Evolutionary conservation across 495 filamentous ascomycete genomes (phyloP).

Genomic region (Cercophora samala): DNA sequence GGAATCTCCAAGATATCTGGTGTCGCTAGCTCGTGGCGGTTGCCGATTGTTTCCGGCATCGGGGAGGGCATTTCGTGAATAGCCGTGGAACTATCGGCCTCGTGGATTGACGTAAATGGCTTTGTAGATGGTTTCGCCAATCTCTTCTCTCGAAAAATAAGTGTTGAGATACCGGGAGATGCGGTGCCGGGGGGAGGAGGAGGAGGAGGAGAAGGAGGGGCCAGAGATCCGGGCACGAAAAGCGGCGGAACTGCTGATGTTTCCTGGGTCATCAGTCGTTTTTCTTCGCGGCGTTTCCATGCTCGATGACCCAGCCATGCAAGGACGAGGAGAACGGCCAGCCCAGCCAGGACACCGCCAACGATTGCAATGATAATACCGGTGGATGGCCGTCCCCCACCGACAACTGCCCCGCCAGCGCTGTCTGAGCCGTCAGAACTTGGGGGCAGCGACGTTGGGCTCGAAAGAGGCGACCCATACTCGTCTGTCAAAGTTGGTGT

Average conservation of each 20-base stretch:
- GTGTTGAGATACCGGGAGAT: neutral
- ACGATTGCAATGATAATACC: neutral
- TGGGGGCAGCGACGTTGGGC: neutral
- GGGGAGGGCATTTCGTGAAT: neutral
- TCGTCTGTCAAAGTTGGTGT: neutral
- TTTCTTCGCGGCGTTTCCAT: neutral
- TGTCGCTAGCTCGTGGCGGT: neutral
- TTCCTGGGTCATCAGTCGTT: neutral
- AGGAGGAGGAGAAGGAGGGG: neutral
- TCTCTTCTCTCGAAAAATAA: neutral
- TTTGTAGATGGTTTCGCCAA: neutral
- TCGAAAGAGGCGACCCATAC: neutral
- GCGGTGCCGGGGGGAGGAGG: neutral
- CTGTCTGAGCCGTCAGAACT: neutral
- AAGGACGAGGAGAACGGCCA: neutral
- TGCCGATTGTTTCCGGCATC: neutral
- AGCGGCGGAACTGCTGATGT: neutral
- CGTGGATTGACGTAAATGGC: neutral
- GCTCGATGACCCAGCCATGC: neutral
- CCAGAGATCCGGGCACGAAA: neutral
- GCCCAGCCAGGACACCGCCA: neutral
- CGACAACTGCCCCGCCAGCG: neutral
- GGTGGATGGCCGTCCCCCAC: neutral
- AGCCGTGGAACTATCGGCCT: neutral
- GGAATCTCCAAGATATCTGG: conserved; percentile 1